These are phyloP conservation scores for Hanseniaspora guilliermondii DNA, from an alignment of 805 yeast species.

Conservation along the genomic window DNA sequence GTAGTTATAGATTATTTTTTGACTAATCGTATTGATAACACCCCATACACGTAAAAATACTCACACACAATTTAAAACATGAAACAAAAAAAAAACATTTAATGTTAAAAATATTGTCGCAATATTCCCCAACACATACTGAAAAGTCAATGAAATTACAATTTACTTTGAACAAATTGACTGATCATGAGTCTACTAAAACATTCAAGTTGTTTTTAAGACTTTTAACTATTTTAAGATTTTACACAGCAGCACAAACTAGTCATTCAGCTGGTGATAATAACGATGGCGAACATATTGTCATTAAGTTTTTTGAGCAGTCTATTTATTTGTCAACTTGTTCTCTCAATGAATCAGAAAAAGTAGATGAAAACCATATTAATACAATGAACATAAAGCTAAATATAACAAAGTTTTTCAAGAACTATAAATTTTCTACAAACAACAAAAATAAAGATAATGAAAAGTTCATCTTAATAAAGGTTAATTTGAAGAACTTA, in stretches of 20 bases:
- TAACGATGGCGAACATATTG: conserved; percentile 6
- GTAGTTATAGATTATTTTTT: no score
- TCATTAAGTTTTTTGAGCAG: conserved; percentile 7
- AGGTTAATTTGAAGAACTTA: conserved; percentile 7
- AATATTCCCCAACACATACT: neutral
- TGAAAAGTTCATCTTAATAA: conserved; percentile 2
- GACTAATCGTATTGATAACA: no score
- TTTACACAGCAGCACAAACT: conserved; percentile 1
- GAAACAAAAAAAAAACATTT: neutral
- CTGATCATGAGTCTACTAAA: neutral
- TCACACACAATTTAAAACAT: no score
- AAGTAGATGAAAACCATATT: neutral
- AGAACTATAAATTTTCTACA: conserved; percentile 5
- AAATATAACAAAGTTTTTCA: conserved; percentile 4
- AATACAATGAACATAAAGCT: conserved; percentile 5
- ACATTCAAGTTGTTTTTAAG: conserved; percentile 2
- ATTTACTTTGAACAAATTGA: conserved; percentile 9
- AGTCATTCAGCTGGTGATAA: neutral
- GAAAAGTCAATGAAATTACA: conserved; percentile 8
- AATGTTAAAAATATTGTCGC: neutral
- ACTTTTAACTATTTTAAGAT: conserved; percentile 2
- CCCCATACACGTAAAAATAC: no score
- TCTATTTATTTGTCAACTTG: conserved; percentile 2
- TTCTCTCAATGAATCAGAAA: neutral
- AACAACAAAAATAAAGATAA: neutral